Conservation (phyloP, 371 early-diverging fungal species). For the Apophysomyces variabilis region DNA sequence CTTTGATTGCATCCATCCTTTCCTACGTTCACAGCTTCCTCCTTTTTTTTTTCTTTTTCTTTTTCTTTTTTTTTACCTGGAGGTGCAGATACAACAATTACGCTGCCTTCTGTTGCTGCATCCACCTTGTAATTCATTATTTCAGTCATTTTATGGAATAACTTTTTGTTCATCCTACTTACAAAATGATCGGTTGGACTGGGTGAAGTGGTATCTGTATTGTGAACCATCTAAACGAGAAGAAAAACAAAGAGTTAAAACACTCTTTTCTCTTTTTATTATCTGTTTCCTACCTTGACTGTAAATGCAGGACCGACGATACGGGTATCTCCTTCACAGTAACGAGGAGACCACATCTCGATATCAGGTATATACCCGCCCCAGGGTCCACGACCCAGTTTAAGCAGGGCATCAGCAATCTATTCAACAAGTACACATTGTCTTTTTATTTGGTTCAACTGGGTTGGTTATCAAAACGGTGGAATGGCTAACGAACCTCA, state of each 20-base stretch:
- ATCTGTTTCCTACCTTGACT: conserved; percentile 54
- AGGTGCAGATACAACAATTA: conserved; percentile 77
- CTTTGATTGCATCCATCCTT: not conserved
- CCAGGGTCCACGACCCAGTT: conserved; percentile 59
- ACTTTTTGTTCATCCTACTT: conserved; percentile 30
- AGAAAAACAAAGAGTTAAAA: no score
- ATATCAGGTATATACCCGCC: conserved; percentile 75
- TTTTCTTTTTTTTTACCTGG: conserved; percentile 32
- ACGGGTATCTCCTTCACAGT: conserved; percentile 58
- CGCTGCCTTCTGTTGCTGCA: conserved; percentile 55
- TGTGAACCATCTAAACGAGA: conserved; percentile 52
- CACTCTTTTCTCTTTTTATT: not conserved
- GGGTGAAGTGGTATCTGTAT: conserved; percentile 49
- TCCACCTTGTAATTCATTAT: conserved; percentile 48
- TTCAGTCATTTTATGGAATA: conserved; percentile 9
- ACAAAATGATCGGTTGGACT: conserved; percentile 61
- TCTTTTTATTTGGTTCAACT: not conserved
- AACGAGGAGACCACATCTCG: conserved; percentile 66
- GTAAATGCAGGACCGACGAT: conserved; percentile 82
- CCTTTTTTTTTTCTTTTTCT: not conserved
- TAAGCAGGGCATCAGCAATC: conserved; percentile 77
- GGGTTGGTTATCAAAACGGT: conserved; percentile 1
- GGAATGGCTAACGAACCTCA: conserved; percentile 18
- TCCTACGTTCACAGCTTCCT: no score
- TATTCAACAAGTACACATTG: conserved; percentile 33